Evolutionary conservation across 495 filamentous ascomycete species (phyloP).

Genomic region (Penicillium diatomitis): DNA sequence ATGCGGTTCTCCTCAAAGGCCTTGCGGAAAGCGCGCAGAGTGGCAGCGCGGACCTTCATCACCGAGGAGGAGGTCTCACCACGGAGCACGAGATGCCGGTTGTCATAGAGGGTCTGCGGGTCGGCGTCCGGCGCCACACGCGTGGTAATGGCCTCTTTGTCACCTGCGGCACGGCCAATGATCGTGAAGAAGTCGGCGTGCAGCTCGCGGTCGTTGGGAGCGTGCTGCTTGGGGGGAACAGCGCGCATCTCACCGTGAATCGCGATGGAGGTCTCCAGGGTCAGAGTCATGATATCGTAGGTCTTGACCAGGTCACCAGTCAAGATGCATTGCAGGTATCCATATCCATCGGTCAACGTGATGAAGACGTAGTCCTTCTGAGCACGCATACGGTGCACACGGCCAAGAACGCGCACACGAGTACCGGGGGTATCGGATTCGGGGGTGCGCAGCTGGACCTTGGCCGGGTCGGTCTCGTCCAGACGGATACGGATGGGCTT

Average conservation of each 20-base stretch:
- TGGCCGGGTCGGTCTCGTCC: constrained; percentile 48
- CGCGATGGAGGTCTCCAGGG: constrained; percentile 79
- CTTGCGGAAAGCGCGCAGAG: constrained; percentile 74
- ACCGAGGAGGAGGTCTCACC: constrained; percentile 80
- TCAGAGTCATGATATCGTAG: constrained; percentile 83
- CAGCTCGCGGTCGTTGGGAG: constrained; percentile 82
- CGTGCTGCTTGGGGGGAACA: constrained; percentile 68
- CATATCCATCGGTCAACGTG: constrained; percentile 80
- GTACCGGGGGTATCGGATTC: constrained; percentile 53
- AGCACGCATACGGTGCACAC: constrained; percentile 72
- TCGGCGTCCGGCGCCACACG: constrained; percentile 75
- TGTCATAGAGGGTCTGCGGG: constrained; percentile 71
- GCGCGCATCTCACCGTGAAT: constrained; percentile 83
- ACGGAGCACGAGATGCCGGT: constrained; percentile 84
- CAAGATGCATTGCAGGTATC: constrained; percentile 81
- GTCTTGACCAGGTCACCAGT: constrained; percentile 79
- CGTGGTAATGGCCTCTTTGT: constrained; percentile 90
- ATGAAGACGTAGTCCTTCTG: constrained; percentile 89
- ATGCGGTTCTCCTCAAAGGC: constrained; percentile 72
- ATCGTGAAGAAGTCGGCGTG: constrained; percentile 91
- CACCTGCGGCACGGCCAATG: constrained; percentile 74
- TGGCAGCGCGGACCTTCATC: constrained; percentile 82
- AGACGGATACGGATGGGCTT: constrained; percentile 68
- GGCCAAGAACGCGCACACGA: constrained; percentile 72
- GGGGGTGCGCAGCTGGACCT: constrained; percentile 51